These are phyloP conservation scores for Colletotrichum sp. DNA, from an alignment of 2,329 filamentous ascomycete species.

Conservation along the genomic window DNA sequence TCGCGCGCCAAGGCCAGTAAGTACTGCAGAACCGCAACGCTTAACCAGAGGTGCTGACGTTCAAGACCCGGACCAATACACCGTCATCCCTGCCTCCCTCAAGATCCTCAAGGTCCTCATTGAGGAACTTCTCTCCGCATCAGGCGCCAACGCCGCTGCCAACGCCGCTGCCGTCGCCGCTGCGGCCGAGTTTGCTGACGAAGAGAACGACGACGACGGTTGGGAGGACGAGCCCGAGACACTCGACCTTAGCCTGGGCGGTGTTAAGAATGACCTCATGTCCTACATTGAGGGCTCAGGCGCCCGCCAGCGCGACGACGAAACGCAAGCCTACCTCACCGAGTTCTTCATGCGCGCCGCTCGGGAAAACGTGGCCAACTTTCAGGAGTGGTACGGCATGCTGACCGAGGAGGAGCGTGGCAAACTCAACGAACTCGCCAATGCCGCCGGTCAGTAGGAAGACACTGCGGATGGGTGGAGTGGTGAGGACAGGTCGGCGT, in stretches of 20 bases:
- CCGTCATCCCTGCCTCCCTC: conserved; percentile 82
- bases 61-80: conserved; percentile 85
- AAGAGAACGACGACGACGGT: conserved; percentile 77
- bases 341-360: conserved; percentile 77
- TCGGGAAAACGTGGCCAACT: conserved; percentile 60
- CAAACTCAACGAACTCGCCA: conserved; percentile 60
- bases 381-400: conserved; percentile 62
- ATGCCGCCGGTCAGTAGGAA: conserved; percentile 31
- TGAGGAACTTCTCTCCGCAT: conserved; percentile 85
- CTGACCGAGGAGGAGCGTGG: conserved; percentile 60
- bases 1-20: conserved; percentile 85
- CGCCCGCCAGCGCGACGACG: conserved; percentile 79
- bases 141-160: conserved; percentile 66
- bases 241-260: conserved; percentile 75
- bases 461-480: background rate
- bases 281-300: conserved; percentile 67
- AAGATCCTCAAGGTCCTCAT: conserved; percentile 97
- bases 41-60: conserved; percentile 29
- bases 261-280: conserved; percentile 81
- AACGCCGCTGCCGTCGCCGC: conserved; percentile 66
- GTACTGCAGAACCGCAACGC: conserved; percentile 23
- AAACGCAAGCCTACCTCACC: conserved; percentile 84
- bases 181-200: conserved; percentile 57
- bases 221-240: conserved; percentile 88
- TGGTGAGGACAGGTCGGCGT: background rate